A percentile compares a stretch with the other conserved stretches of the same genome.
Evolutionary conservation across 352 stramenopile species (phyloP).

Genomic region (Discostella stelligera): DNA sequence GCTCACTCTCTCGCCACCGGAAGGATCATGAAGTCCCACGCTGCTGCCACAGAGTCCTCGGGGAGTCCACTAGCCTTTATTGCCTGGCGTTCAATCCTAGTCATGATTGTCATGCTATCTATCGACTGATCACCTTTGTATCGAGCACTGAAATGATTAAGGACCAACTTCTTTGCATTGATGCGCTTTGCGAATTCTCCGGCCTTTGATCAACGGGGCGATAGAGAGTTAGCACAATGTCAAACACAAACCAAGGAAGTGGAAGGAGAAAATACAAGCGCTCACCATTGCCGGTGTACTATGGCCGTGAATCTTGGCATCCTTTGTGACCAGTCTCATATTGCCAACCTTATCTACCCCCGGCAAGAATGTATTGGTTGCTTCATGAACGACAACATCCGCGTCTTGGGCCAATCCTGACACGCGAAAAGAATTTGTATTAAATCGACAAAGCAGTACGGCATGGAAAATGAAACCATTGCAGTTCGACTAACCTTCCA

Average conservation of each 20-base stretch:
- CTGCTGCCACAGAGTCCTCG: constrained; percentile 69
- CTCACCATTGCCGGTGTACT: constrained; percentile 85
- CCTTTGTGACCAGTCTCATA: constrained; percentile 48
- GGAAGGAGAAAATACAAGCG: neutral
- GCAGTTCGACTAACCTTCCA: constrained; percentile 42
- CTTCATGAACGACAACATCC: constrained; percentile 89
- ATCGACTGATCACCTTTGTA: constrained; percentile 80
- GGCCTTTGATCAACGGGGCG: constrained; percentile 39
- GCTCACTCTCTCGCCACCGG: constrained; percentile 40
- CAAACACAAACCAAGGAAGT: neutral
- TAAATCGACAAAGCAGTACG: constrained; percentile 6
- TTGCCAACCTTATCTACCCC: constrained; percentile 68
- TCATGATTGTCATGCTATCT: constrained; percentile 79
- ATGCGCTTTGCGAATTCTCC: constrained; percentile 82
- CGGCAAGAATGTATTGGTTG: constrained; percentile 83
- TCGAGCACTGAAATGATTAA: constrained; percentile 87
- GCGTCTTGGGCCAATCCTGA: constrained; percentile 70
- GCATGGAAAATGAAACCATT: constrained; percentile 16
- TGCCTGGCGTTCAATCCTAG: constrained; percentile 70
- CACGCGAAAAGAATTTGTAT: neutral
- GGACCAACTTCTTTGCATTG: constrained; percentile 79
- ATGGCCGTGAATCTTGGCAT: constrained; percentile 85
- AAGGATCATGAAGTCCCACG: constrained; percentile 82
- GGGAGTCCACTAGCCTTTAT: constrained; percentile 63
- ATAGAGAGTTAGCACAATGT: neutral